Evolutionary conservation across 2,329 filamentous ascomycete genomes (phyloP).

Genomic region (Fusarium azukiicola): DNA sequence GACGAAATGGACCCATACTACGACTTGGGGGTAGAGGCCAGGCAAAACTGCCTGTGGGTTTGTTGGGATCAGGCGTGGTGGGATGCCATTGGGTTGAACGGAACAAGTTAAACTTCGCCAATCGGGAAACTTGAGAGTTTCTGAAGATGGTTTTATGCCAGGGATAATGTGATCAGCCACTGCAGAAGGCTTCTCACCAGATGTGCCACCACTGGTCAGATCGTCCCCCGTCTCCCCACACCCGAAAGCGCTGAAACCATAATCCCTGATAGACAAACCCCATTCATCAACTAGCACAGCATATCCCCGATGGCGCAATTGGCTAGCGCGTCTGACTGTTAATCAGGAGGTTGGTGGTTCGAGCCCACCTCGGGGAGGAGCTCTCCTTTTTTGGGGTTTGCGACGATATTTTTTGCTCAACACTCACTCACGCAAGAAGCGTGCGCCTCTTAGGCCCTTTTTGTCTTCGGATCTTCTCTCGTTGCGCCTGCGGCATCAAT

Average conservation of each 20-base stretch:
- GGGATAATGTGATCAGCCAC: background rate
- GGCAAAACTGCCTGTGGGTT: background rate
- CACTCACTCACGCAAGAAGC: too few species aligned
- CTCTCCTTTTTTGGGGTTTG: constrained; percentile 4
- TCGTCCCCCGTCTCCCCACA: background rate
- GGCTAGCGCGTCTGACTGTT: constrained; percentile 82
- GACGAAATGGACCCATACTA: too few species aligned
- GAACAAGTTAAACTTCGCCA: background rate
- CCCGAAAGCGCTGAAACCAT: too few species aligned
- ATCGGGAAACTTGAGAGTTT: background rate
- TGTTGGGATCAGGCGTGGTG: background rate
- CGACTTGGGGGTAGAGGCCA: too few species aligned
- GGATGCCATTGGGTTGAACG: background rate
- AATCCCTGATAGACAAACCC: background rate
- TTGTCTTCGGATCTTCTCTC: too few species aligned
- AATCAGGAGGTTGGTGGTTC: constrained; percentile 59
- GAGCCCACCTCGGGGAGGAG: constrained; percentile 34
- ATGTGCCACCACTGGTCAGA: background rate
- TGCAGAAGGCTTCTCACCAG: background rate
- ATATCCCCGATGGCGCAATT: constrained; percentile 66
- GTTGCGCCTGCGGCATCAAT: too few species aligned
- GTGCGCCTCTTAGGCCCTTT: too few species aligned
- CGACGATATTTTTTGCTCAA: background rate
- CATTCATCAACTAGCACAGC: background rate
- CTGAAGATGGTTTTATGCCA: background rate